phyloP scores from a whole-genome alignment of 2,329 filamentous ascomycete species.

The Lomentospora prolificans region DNA sequence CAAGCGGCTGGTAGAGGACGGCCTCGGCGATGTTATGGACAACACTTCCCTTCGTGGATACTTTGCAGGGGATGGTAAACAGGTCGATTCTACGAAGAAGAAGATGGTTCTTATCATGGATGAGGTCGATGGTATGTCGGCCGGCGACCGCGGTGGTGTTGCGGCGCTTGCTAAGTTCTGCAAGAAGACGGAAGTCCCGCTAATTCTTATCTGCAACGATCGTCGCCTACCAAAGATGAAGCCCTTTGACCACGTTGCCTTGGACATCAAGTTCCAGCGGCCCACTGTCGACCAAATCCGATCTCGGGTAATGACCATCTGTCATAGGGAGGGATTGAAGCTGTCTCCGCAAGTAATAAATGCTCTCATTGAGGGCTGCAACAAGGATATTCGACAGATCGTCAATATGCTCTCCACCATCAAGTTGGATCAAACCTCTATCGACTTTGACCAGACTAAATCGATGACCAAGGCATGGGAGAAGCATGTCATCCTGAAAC shows the following conservation, averaged over 20 bases:
- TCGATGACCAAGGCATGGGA: conserved; percentile 97
- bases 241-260: conserved; percentile 81
- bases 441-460: conserved; percentile 80
- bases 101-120: conserved; percentile 98
- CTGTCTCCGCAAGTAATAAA: conserved; percentile 77
- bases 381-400: conserved; percentile 92
- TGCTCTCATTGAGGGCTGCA: conserved; percentile 87
- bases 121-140: conserved; percentile 98
- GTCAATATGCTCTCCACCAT: conserved; percentile 97
- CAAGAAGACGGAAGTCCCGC: conserved; percentile 87
- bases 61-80: conserved; percentile 75
- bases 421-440: conserved; percentile 71
- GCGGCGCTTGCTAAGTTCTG: conserved; percentile 89
- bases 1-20: conserved; percentile 87
- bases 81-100: conserved; percentile 72
- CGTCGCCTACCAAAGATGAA: conserved; percentile 93
- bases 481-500: conserved; percentile 92
- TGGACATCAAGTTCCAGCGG: conserved; percentile 76
- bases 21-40: conserved; percentile 81
- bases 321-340: conserved; percentile 81
- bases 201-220: conserved; percentile 98
- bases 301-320: conserved; percentile 89
- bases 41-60: conserved; percentile 89
- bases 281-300: conserved; percentile 87
- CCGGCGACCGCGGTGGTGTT: conserved; percentile 89